phyloP scores from a whole-genome alignment of 257 asterid genomes.

The Henckelia pumila region DNA sequence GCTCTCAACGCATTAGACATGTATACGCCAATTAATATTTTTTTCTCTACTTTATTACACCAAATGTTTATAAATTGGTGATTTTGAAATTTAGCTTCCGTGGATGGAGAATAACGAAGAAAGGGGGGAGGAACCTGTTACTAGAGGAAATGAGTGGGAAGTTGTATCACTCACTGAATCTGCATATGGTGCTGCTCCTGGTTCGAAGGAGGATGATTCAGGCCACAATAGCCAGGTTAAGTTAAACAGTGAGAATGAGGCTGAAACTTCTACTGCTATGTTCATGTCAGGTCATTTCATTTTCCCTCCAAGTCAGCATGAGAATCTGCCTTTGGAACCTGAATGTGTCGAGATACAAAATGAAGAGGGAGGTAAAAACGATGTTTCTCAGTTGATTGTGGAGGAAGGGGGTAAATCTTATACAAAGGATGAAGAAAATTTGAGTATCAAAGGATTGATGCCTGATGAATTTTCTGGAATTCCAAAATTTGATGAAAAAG shows the following conservation, averaged over 20 bases:
- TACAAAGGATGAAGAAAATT: conserved; percentile 35
- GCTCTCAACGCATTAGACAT: background rate
- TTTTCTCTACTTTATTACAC: background rate
- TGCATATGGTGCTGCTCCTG: conserved; percentile 76
- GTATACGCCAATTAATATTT: background rate
- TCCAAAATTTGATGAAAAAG: conserved; percentile 36
- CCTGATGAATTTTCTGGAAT: conserved; percentile 38
- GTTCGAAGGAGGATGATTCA: conserved; percentile 36
- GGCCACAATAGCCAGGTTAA: conserved; percentile 34
- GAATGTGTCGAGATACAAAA: conserved; percentile 30
- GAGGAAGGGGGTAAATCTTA: conserved; percentile 31
- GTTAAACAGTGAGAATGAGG: conserved; percentile 35
- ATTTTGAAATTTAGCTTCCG: conserved; percentile 16
- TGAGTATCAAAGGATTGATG: conserved; percentile 25
- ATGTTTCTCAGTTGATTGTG: conserved; percentile 25
- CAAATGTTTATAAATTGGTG: conserved; percentile 12
- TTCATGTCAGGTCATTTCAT: conserved; percentile 73
- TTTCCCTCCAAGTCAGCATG: conserved; percentile 78
- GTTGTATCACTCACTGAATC: conserved; percentile 84
- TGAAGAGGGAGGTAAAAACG: conserved; percentile 38
- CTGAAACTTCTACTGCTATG: conserved; percentile 59
- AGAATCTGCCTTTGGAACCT: conserved; percentile 55
- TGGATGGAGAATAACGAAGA: conserved; percentile 59
- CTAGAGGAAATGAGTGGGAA: conserved; percentile 90
- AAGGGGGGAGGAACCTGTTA: conserved; percentile 36